Base-by-base conservation (phyloP, 441 rosid genomes). In the Kokia cookei region DNA sequence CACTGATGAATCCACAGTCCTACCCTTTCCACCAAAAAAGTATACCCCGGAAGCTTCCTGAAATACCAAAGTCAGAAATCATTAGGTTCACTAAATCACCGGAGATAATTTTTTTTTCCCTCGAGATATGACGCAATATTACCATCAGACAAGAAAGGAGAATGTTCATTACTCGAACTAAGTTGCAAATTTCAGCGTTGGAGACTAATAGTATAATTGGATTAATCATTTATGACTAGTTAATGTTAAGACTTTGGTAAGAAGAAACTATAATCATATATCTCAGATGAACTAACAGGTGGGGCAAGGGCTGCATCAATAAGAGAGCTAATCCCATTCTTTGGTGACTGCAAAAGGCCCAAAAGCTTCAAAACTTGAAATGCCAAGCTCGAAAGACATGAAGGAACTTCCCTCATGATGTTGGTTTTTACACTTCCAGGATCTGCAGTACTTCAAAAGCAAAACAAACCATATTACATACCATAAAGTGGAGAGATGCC, bases 351-450 rank as follows among this genome's bases (percentile, higher is more conserved):
- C 85, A 91, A 68, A 72, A 93, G 86, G 65, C 91, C 83, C 69
- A 89, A 74, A 76, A 87, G 68, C 80, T 81, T 87, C 57, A 91
- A 83, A 37, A 77, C 71, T 2, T 43, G 68, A 72, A 80, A 85
- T 58, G 96, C 90, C 61, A 78, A 24, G 24, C 51, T 45, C 61
- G 91, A 86, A 72, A 93, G 80, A 74, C 48, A 84, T 1, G 73
- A 75, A 73, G 99, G 98, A 79, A 96, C 73, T 85, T 96, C 99
- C 76, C 92, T 86, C 99, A 91, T 88, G 81, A 96, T 89, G 77
- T 91, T 89, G 64, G 98, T 96, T 80, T 87, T 69, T 32, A 89
- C 99, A 0, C 63, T 77, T 82, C 98, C 99, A 73, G 97, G 99
- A 86, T 96, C 99, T 12, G 86, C 94, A 71, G 97, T 90, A 80